Evolutionary conservation across 148 eudicot species (phyloP).

Genomic region (Heliosperma pusillum): DNA sequence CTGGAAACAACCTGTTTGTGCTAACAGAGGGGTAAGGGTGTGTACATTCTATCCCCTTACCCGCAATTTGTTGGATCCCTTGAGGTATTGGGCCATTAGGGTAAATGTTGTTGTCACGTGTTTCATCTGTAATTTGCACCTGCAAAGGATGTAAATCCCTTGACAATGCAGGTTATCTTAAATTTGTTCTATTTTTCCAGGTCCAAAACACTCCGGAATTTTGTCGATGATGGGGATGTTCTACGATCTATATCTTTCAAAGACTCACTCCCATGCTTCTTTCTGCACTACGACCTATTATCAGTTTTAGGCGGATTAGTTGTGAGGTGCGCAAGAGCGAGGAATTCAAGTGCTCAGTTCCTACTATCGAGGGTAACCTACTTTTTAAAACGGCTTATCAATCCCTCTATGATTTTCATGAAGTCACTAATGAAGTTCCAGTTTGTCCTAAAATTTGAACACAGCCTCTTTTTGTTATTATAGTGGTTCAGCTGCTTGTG

Average conservation of each 20-base stretch:
- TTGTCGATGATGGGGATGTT: neutral
- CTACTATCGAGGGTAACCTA: conserved; percentile 16
- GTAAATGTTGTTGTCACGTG: too few species aligned
- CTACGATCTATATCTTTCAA: neutral
- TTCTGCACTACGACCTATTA: neutral
- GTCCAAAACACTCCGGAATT: neutral
- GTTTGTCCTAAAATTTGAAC: neutral
- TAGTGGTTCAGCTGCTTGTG: neutral
- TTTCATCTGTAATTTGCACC: too few species aligned
- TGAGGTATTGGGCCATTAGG: too few species aligned
- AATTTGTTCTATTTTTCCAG: neutral
- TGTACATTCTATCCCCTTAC: too few species aligned
- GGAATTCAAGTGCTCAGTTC: conserved; percentile 11
- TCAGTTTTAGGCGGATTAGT: conserved; percentile 1
- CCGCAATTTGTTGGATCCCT: too few species aligned
- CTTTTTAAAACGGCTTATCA: neutral
- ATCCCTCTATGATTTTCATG: neutral
- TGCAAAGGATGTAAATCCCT: too few species aligned
- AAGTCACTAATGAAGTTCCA: neutral
- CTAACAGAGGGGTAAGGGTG: too few species aligned
- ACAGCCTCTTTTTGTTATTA: neutral
- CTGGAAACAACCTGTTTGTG: too few species aligned
- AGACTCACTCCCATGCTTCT: neutral
- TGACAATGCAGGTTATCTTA: too few species aligned
- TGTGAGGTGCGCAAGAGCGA: conserved; percentile 18